Conservation (phyloP, 177 flowering plant species). For the Tripterygium wilfordii region DNA sequence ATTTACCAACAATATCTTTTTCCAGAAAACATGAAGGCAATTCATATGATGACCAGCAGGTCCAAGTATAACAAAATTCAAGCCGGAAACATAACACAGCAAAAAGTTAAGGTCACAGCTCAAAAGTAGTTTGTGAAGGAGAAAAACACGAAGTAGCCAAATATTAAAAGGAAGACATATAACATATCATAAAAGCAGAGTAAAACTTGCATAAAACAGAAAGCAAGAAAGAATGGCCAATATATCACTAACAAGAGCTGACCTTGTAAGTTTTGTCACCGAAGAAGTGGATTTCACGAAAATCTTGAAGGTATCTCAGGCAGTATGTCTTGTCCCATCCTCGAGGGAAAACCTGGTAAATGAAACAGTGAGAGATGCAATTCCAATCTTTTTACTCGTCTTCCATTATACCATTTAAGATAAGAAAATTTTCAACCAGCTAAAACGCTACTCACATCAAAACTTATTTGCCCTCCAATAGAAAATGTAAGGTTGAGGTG, state of each 20-base stretch:
- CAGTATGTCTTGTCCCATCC: slow-evolving; percentile 99
- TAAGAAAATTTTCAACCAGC: no score
- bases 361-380: background rate
- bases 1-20: no score
- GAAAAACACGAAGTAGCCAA: no score
- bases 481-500: slow-evolving; percentile 91
- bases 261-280: slow-evolving; percentile 99
- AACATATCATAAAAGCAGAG: no score
- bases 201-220: background rate
- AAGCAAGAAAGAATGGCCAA: background rate
- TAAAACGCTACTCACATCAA: slow-evolving; percentile 65
- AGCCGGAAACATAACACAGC: background rate
- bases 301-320: slow-evolving; percentile 77
- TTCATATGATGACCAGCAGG: no score
- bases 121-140: no score
- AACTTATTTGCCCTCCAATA: slow-evolving; percentile 97
- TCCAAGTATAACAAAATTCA: no score
- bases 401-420: no score
- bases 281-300: slow-evolving; percentile 88
- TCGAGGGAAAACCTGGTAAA: slow-evolving; percentile 78
- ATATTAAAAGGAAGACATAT: no score
- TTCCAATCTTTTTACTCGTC: background rate
- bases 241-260: background rate
- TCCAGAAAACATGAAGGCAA: no score
- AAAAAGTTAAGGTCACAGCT: background rate